Evolutionary conservation across 306 rosid species (phyloP), one percentile per base, ranked within the genome.

Genomic region (Elaeagnus macrophylla): DNA sequence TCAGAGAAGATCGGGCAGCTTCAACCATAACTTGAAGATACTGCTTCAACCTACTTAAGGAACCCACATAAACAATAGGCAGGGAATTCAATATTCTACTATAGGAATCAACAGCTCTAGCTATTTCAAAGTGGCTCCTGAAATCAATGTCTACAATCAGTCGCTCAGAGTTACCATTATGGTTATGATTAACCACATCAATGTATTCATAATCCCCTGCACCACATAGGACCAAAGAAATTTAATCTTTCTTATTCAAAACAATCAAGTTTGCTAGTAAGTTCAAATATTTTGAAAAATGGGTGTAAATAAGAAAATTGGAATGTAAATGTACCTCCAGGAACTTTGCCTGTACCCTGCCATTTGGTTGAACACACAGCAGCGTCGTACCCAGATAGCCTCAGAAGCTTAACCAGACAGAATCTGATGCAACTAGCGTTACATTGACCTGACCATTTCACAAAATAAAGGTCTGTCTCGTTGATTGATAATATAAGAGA

Each of bases 111-210:
- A 93, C 96, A 43, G 99, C 99, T 79, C 95, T 81, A 43, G 99
- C 96, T 67, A 93, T 93, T 66, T 93, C 99, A 74, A 93, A 93
- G 77, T 93, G 99, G 79, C 99, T 93, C 48, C 78, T 74, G 60
- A 87, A 93, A 70, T 93, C 99, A 1, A 93, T 75, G 53, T 93
- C 99, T 19, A 93, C 53, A 53, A 91, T 76, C 75, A 91, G 56
- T 32, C 95, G 86, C 71, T 91, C 96, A 8, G 81, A 69, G 69
- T 39, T 69, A 56, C 87, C 95, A 25, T 60, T 63, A 51, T 48
- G 49, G 57, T 60, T 75, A 62, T 67, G 61, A 67, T 71, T 66
- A 8, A 87, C 61, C 69, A 91, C 88, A 65, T 87, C 99, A 59
- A 91, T 76, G 54, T 91, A 91, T 74, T 91, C 96, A 60, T 91